Conservation (phyloP, 371 early-diverging fungal genomes). For the Apophysomyces variabilis region DNA sequence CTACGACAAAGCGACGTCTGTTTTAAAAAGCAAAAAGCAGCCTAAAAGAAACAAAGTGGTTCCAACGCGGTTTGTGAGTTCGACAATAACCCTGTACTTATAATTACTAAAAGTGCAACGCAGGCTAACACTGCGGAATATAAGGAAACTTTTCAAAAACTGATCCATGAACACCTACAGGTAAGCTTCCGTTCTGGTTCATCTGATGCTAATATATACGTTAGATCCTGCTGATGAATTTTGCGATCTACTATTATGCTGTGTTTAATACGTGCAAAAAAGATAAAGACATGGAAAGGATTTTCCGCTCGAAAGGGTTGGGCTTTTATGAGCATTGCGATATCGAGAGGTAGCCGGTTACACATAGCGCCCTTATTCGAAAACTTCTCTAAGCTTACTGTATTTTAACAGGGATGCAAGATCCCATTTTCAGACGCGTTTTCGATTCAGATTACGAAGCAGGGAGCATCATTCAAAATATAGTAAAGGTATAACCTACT, state of each 20-base stretch:
- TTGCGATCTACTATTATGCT: constrained; percentile 35
- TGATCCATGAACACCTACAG: constrained; percentile 64
- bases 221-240: constrained; percentile 43
- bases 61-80: constrained; percentile 26
- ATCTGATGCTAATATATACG: not conserved
- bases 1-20: constrained; percentile 14
- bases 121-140: constrained; percentile 46
- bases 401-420: constrained; percentile 9
- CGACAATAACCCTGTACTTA: not conserved
- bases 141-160: constrained; percentile 47
- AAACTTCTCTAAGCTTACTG: not conserved
- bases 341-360: constrained; percentile 23
- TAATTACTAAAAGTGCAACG: not conserved
- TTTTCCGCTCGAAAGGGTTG: constrained; percentile 41
- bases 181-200: constrained; percentile 18
- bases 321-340: constrained; percentile 39
- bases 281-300: constrained; percentile 32
- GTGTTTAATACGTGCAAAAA: constrained; percentile 30
- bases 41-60: constrained; percentile 19
- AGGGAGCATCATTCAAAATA: constrained; percentile 60
- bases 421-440: constrained; percentile 11
- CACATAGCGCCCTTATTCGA: constrained; percentile 1
- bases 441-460: constrained; percentile 34
- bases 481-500: constrained; percentile 33
- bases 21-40: constrained; percentile 13